Base-by-base conservation (phyloP, 306 rosid genomes). In the Dalbergia cochinchinensis region DNA sequence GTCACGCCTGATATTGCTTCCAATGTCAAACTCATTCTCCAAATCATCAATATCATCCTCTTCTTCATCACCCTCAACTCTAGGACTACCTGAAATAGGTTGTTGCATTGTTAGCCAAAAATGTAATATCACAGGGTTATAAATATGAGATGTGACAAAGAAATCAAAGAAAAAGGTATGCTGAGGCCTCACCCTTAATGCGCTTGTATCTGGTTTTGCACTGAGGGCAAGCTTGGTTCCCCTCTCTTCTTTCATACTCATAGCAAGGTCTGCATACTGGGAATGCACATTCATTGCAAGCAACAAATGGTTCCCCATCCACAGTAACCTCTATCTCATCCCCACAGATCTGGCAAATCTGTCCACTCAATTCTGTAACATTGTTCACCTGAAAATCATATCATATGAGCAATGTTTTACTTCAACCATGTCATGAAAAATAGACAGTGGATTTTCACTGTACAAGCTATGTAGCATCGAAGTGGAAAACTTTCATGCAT, bases 221-320 rank as follows among this genome's bases (percentile, higher is more conserved):
- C 67, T 94, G 98, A 65, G 98, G 98, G 12, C 98, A 94, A 22
- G 87, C 90, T 80, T 94, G 94, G 84, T 89, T 94, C n/a, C 98
- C 98, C 74, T 94, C 98, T 81, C 91, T 89, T 80, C 98, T 89
- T 88, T 94, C 98, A 67, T 94, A 94, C 83, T 94, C 97, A 65
- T 94, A 94, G 82, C 98, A 94, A 84, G 95, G 86, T 80, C 97
- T 86, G 67, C 98, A 94, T 11, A 93, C 93, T 3, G 98, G 98
- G 54, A 93, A 91, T n/a, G 98, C 98, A 81, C 98, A 94, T 85
- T 94, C 98, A 54, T 91, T 90, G 87, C 98, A 94, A 60, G 98
- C 98, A 80, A 91, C 88, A 89, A 94, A 91, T 1, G 94, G 92
- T 89, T 94, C 97, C 12, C 92, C 95, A 76, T 91, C 88, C 20